Evolutionary conservation across 768 basidiomycete genomes (phyloP).

Genomic region (Amyloporia xantha): DNA sequence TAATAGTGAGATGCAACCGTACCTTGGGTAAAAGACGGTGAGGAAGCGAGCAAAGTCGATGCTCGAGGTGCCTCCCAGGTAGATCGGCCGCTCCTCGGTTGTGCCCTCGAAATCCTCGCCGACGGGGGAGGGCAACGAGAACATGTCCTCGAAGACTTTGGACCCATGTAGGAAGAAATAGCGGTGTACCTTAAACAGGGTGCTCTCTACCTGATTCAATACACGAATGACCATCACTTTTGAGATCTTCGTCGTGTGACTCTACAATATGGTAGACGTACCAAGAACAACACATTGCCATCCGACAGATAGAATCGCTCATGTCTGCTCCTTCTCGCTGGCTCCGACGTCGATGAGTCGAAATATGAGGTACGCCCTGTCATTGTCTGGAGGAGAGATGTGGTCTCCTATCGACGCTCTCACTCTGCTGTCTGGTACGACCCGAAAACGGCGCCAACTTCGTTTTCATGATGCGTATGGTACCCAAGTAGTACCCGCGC

Average conservation of each 20-base stretch:
- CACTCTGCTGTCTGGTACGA: too few species aligned
- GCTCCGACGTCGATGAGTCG: too few species aligned
- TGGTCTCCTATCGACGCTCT: too few species aligned
- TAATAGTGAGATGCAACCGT: background rate
- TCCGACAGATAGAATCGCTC: background rate
- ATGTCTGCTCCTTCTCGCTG: background rate
- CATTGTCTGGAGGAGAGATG: too few species aligned
- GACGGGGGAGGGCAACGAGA: conserved; percentile 13
- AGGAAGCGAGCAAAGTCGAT: conserved; percentile 51
- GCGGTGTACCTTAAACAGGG: conserved; percentile 50
- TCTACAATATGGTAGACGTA: background rate
- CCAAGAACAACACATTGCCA: background rate
- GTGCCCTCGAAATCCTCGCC: conserved; percentile 16
- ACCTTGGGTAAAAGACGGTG: conserved; percentile 62
- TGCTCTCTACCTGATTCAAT: conserved; percentile 44
- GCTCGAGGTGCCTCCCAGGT: conserved; percentile 35
- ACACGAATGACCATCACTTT: background rate
- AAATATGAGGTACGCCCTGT: too few species aligned
- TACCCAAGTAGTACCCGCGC: too few species aligned
- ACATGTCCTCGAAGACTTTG: conserved; percentile 19
- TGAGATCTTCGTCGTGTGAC: too few species aligned
- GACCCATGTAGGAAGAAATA: conserved; percentile 60
- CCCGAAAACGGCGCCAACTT: too few species aligned
- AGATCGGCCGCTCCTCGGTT: conserved; percentile 16
- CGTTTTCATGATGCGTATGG: too few species aligned